phyloP scores from a whole-genome alignment of 169 alveolate species.

The Neospora caninum region DNA sequence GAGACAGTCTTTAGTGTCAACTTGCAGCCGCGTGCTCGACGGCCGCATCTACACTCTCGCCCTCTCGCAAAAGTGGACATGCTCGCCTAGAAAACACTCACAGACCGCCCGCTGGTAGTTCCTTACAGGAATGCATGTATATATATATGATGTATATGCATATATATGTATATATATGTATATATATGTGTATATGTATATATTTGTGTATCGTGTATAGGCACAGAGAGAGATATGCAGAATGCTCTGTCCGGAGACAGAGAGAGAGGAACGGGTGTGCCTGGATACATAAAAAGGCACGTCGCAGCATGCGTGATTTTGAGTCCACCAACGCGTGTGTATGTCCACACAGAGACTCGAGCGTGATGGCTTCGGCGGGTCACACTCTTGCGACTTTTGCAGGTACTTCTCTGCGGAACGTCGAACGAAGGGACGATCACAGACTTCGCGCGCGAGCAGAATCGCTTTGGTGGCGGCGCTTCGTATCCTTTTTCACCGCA shows the following conservation, averaged over 20 bases:
- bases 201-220: not conserved
- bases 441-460: constrained; percentile 18
- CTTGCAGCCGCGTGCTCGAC: no score
- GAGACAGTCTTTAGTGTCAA: no score
- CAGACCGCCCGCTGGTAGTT: no score
- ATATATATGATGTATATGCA: no score
- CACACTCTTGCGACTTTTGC: not conserved
- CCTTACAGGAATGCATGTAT: no score
- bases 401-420: not conserved
- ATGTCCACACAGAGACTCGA: not conserved
- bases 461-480: not conserved
- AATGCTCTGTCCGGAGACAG: no score
- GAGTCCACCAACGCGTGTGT: not conserved
- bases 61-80: no score
- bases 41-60: no score
- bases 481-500: not conserved
- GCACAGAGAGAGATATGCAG: not conserved
- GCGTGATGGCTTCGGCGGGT: not conserved
- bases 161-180: not conserved
- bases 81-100: no score
- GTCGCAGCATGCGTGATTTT: not conserved
- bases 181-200: not conserved
- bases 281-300: not conserved
- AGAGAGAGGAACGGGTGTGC: not conserved
- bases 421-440: constrained; percentile 28